Evolutionary conservation across 1,139 yeast species (phyloP), one percentile per base, ranked within the genome.

Genomic region (Zygosaccharomyces pseudobailii): DNA sequence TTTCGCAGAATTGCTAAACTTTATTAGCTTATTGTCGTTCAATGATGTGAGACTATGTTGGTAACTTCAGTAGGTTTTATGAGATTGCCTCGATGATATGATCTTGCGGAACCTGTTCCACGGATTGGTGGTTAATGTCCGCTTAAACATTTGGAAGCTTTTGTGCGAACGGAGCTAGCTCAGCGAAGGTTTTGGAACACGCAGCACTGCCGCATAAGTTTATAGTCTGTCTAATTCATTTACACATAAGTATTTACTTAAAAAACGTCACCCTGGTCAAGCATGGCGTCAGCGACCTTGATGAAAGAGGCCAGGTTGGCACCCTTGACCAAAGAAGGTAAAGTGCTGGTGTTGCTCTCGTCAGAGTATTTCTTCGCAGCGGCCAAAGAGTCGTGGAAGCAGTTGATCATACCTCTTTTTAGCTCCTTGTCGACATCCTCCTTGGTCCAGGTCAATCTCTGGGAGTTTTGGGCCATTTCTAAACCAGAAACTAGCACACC

Each of bases 401-500:
- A 87, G 70, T 79, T 82, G 72, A 83, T 78, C 97, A 92, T 90
- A 71, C 92, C 90, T 69, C 78, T 79, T 81, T 88, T 87, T 69
- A 89, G 82, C 72, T 84, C 87, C 55, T 71, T 68, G 72, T 89
- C 97, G 63, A 89, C 97, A 75, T 86, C 88, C 75, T 87, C 95
- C 53, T 80, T 62, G 54, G 95, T 79, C 96, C 96, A 89, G 58
- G 74, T 72, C 57, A 84, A 81, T 78, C 97, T 87, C 71, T 85
- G 94, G 52, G 97, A 88, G 87, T 92, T 92, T 78, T 92, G 98
- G 55, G 97, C 97, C 97, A 92, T 92, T 79, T 92, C 98, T 61
- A 92, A 81, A 70, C 97, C 97, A 54, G 96, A 88, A 52, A 90
- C 97, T 52, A 96, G 96, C 64, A 92, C 98, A 82, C 97, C 98